Conservation (phyloP, 352 stramenopile genomes). For the Globisporangium megalacanthum region DNA sequence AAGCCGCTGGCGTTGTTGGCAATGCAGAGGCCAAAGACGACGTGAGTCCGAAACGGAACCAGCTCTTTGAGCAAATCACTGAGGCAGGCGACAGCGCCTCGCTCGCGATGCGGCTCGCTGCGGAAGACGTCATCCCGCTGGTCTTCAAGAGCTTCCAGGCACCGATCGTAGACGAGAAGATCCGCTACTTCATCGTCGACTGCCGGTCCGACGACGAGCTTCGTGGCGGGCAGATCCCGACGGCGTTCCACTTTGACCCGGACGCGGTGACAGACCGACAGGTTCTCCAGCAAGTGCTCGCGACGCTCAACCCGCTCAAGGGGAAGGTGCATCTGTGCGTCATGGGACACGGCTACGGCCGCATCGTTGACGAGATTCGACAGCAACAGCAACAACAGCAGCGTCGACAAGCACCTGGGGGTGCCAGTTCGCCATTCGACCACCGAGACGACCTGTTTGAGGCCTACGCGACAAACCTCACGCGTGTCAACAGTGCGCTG, state of each 20-base stretch:
- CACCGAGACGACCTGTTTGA: slow-evolving; percentile 57
- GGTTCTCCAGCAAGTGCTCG: slow-evolving; percentile 59
- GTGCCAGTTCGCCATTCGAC: slow-evolving; percentile 32
- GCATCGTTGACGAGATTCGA: slow-evolving; percentile 55
- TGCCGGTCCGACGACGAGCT: slow-evolving; percentile 49
- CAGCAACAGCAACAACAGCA: slow-evolving; percentile 17
- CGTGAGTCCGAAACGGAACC: slow-evolving; percentile 23
- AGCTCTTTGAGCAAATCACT: slow-evolving; percentile 56
- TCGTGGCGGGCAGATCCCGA: slow-evolving; percentile 52
- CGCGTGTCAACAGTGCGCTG: slow-evolving; percentile 58
- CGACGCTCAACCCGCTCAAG: slow-evolving; percentile 61
- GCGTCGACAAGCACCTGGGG: slow-evolving; percentile 8
- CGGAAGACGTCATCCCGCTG: slow-evolving; percentile 52
- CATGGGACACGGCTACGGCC: slow-evolving; percentile 72
- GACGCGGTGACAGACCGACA: slow-evolving; percentile 44
- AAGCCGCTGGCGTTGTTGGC: not conserved
- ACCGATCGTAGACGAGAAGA: slow-evolving; percentile 20
- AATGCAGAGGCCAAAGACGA: slow-evolving; percentile 12
- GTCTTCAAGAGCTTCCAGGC: slow-evolving; percentile 73
- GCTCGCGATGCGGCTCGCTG: slow-evolving; percentile 51
- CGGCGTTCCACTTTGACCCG: slow-evolving; percentile 72
- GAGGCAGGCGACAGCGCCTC: slow-evolving; percentile 42
- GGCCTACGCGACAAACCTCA: slow-evolving; percentile 58
- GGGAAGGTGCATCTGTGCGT: slow-evolving; percentile 67
- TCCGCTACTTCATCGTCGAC: slow-evolving; percentile 79